Conservation (phyloP, 2,329 filamentous ascomycete species). For the Zasmidium cellare region DNA sequence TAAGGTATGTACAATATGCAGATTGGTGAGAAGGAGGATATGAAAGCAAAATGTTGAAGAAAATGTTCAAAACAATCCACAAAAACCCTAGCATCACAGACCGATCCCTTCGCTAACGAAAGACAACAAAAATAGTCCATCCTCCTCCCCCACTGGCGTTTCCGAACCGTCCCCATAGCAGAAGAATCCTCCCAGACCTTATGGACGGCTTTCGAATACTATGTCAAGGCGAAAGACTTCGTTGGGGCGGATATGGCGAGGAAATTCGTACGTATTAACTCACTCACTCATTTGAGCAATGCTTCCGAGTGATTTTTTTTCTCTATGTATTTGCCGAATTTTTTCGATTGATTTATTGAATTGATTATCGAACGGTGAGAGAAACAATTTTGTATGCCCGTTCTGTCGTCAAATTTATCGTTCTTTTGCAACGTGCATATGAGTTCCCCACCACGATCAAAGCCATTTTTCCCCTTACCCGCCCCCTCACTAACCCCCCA, state of each 20-base stretch:
- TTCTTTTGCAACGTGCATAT: no score
- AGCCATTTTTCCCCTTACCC: not conserved
- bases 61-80: no score
- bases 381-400: no score
- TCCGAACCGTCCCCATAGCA: conserved; percentile 56
- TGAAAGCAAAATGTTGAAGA: no score
- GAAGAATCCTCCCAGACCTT: conserved; percentile 51
- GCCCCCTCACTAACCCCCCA: not conserved
- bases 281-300: not conserved
- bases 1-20: no score
- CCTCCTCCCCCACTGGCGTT: conserved; percentile 62
- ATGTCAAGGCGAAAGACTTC: conserved; percentile 55
- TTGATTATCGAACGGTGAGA: no score
- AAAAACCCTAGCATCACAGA: no score
- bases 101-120: no score
- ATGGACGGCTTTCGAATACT: conserved; percentile 53
- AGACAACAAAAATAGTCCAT: conserved; percentile 39
- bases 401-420: no score
- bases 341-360: no score
- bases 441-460: not conserved
- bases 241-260: conserved; percentile 65
- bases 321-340: no score
- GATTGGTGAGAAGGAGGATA: no score
- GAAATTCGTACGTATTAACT: conserved; percentile 48
- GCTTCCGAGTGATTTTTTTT: not conserved